phyloP scores from a whole-genome alignment of 495 filamentous ascomycete genomes.

The Tuber calosporum region DNA sequence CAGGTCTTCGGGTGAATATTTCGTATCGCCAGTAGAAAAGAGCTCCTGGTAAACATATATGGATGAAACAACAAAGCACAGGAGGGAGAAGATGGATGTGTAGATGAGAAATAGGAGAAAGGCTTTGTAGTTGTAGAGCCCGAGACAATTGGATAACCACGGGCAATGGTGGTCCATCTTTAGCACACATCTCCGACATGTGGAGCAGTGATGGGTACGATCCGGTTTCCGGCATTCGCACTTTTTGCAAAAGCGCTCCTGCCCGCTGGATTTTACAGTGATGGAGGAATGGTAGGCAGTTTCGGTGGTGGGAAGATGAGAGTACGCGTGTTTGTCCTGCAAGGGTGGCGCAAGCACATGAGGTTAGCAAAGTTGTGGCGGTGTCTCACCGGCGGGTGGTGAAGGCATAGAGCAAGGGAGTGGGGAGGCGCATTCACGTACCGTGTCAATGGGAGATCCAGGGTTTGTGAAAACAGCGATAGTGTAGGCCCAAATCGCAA shows the following conservation, averaged over 20 bases:
- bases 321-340: slow-evolving; percentile 49
- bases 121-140: slow-evolving; percentile 87
- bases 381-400: slow-evolving; percentile 54
- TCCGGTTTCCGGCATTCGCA: slow-evolving; percentile 90
- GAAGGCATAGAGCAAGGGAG: slow-evolving; percentile 50
- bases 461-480: slow-evolving; percentile 87
- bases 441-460: slow-evolving; percentile 54
- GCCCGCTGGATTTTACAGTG: slow-evolving; percentile 84
- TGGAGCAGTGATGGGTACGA: slow-evolving; percentile 91
- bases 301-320: slow-evolving; percentile 59
- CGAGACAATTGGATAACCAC: slow-evolving; percentile 94
- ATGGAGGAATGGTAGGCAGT: slow-evolving; percentile 54
- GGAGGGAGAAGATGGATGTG: slow-evolving; percentile 75
- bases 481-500: slow-evolving; percentile 82
- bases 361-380: slow-evolving; percentile 32
- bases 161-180: slow-evolving; percentile 99
- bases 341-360: background rate
- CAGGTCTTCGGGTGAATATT: slow-evolving; percentile 55
- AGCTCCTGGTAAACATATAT: slow-evolving; percentile 78
- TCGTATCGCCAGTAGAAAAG: slow-evolving; percentile 54
- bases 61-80: slow-evolving; percentile 64
- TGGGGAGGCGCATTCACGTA: slow-evolving; percentile 51
- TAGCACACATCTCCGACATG: slow-evolving; percentile 83
- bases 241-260: slow-evolving; percentile 89
- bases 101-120: slow-evolving; percentile 94